Evolutionary conservation across 2,329 filamentous ascomycete species (phyloP), one percentile per base, ranked within the genome.

Genomic region (Elsinoe perseae): DNA sequence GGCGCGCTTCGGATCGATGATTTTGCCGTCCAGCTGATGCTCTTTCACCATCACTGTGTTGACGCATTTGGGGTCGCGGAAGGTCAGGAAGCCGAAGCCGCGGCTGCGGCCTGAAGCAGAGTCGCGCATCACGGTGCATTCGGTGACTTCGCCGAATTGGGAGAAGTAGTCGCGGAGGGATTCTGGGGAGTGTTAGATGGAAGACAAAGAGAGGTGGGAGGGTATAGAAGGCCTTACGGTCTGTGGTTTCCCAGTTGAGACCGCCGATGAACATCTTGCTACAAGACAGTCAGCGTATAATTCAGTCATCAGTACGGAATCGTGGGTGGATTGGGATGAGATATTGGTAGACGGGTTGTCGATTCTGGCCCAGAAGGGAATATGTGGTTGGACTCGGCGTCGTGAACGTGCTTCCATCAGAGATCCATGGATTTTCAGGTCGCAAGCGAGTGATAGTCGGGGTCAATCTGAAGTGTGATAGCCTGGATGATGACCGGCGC

Each of bases 211-310:
- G 52, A 20, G 32, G 58, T 59, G 56, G 25, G 40, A 57, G 38
- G 30, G 34, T 34, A 25, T 54, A 25, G 23, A 23, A 57, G 32
- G 38, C 75, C 90, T 80, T 84, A 97, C 92, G 85, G 76, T 97
- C 92, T 56, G 93, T 97, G 14, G 93, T 98, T 73, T 98, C 93
- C 93, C 93, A 98, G 70, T 98, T 98, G 56, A 98, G 76, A 38
- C 93, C 93, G 66, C 93, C 93, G 73, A 98, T 98, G 66, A 98
- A 98, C 93, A 98, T 98, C 77, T 98, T 98, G 67, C 93, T 98
- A 68, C 61, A 65, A 64, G 59, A 61, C 64, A 63, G 60, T 69
- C 59, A 66, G 66, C 57, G 7, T 7, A 9, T 6, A 3, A 23
- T 28, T 10, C 12, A n/a, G 20, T 16, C 40, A 28, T 32, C 14